Percentiles rank a stretch among this genome's conserved stretches.
Evolutionary conservation across 306 rosid species (phyloP).

Genomic region (Corylus heterophylla): DNA sequence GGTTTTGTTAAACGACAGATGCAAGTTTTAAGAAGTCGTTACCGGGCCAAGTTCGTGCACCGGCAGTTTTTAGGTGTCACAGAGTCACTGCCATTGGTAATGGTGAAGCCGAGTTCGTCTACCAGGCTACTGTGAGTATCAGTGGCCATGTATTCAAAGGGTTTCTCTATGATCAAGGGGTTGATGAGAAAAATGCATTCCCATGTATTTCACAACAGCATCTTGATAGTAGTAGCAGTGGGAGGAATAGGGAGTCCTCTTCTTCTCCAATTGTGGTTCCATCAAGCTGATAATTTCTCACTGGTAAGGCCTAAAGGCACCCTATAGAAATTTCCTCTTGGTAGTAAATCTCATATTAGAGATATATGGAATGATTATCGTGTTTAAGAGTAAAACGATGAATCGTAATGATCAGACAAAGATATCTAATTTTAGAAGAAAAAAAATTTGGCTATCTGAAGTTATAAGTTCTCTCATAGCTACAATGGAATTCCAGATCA

Average conservation of each 20-base stretch:
- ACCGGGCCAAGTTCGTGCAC: slow-evolving; percentile 65
- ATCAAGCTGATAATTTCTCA: slow-evolving; percentile 35
- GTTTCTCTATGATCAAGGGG: slow-evolving; percentile 82
- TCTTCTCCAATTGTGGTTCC: slow-evolving; percentile 51
- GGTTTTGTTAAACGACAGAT: slow-evolving; percentile 44
- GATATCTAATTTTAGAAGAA: not conserved
- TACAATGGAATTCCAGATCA: not conserved
- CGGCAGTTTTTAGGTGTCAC: slow-evolving; percentile 77
- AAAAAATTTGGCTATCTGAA: not conserved
- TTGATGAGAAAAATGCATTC: slow-evolving; percentile 41
- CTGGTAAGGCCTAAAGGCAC: slow-evolving; percentile 16
- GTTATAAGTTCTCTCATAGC: not conserved
- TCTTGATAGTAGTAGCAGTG: slow-evolving; percentile 51
- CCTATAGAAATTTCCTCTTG: not conserved
- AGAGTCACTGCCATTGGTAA: slow-evolving; percentile 70
- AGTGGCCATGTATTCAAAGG: slow-evolving; percentile 84
- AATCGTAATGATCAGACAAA: not conserved
- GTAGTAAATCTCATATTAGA: not conserved
- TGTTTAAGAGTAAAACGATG: not conserved
- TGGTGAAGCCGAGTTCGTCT: slow-evolving; percentile 68
- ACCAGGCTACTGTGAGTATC: slow-evolving; percentile 70
- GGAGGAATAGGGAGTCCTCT: slow-evolving; percentile 54
- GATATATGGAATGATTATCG: not conserved
- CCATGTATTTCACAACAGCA: slow-evolving; percentile 54
- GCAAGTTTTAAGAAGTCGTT: slow-evolving; percentile 56